Percentiles rank a stretch among this genome's conserved stretches.
Evolutionary conservation across 1,284 basidiomycete genomes (phyloP).

Genomic region (Phaffia rhodozyma): DNA sequence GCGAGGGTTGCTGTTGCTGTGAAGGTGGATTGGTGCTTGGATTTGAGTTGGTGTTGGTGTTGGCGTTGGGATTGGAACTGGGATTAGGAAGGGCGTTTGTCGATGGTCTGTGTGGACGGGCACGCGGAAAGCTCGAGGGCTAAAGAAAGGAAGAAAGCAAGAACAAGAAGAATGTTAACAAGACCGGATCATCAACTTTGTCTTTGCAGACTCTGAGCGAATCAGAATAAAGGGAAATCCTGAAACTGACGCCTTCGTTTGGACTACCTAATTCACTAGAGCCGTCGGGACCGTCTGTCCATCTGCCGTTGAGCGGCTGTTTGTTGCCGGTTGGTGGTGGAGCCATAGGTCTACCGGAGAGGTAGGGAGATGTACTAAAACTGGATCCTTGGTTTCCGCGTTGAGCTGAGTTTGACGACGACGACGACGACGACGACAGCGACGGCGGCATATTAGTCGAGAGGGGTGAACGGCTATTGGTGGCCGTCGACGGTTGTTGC

Average conservation of each 20-base stretch:
- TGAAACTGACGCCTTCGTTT: too few relatives aligned
- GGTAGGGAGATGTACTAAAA: not conserved
- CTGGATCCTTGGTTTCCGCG: not conserved
- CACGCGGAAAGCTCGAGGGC: too few relatives aligned
- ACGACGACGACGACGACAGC: not conserved
- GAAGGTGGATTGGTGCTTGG: not conserved
- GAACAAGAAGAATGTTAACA: too few relatives aligned
- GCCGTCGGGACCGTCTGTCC: too few relatives aligned
- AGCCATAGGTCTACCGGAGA: not conserved
- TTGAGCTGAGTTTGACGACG: not conserved
- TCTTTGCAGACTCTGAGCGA: too few relatives aligned
- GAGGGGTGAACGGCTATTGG: not conserved
- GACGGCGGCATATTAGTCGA: not conserved
- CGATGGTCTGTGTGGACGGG: too few relatives aligned
- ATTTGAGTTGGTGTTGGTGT: too few relatives aligned
- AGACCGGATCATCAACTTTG: too few relatives aligned
- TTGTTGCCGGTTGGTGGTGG: not conserved
- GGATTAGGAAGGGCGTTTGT: not conserved
- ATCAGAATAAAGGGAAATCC: too few relatives aligned
- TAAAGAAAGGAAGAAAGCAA: too few relatives aligned
- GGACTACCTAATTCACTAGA: too few relatives aligned
- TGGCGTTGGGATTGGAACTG: too few relatives aligned
- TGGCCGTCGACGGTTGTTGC: not conserved
- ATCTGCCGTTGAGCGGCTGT: not conserved
- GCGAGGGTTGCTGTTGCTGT: not conserved